phyloP scores from a whole-genome alignment of 345 rosid species.

The Pseudoturritis turrita region DNA sequence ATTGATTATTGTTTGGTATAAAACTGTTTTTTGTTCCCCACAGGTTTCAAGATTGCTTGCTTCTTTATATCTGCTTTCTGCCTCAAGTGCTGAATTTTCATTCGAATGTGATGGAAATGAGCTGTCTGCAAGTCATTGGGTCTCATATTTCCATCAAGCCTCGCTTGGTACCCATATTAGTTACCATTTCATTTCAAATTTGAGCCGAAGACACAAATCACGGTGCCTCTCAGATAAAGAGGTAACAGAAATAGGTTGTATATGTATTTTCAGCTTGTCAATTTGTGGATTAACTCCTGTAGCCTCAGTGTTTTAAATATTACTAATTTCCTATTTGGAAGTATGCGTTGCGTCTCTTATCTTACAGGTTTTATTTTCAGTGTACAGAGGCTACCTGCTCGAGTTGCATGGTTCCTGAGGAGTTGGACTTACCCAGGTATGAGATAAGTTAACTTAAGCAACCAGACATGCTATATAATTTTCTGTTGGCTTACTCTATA shows the following conservation, averaged over 20 bases:
- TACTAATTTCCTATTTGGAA: not conserved
- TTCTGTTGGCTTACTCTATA: conserved; percentile 11
- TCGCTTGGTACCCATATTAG: conserved; percentile 76
- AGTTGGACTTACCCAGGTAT: conserved; percentile 46
- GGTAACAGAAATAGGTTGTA: conserved; percentile 35
- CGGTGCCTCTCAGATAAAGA: conserved; percentile 25
- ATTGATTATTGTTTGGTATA: conserved; percentile 4
- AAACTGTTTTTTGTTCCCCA: conserved; percentile 8
- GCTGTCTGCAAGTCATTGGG: conserved; percentile 82
- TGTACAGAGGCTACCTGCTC: conserved; percentile 33
- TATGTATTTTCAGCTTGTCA: conserved; percentile 13
- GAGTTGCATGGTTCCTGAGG: conserved; percentile 31
- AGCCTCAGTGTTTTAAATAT: not conserved
- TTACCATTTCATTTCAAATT: conserved; percentile 51
- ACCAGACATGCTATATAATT: conserved; percentile 3
- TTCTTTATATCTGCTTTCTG: conserved; percentile 51
- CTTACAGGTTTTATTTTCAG: conserved; percentile 39
- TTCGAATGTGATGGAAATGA: conserved; percentile 41
- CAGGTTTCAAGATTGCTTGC: conserved; percentile 87
- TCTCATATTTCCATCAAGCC: conserved; percentile 94
- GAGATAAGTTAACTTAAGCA: conserved; percentile 21
- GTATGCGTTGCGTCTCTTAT: conserved; percentile 8
- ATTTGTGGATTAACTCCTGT: conserved; percentile 6
- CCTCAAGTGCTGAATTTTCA: conserved; percentile 43
- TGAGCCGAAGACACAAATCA: conserved; percentile 35